phyloP scores from a whole-genome alignment of 768 basidiomycete species.

The Leccinum variicolor region DNA sequence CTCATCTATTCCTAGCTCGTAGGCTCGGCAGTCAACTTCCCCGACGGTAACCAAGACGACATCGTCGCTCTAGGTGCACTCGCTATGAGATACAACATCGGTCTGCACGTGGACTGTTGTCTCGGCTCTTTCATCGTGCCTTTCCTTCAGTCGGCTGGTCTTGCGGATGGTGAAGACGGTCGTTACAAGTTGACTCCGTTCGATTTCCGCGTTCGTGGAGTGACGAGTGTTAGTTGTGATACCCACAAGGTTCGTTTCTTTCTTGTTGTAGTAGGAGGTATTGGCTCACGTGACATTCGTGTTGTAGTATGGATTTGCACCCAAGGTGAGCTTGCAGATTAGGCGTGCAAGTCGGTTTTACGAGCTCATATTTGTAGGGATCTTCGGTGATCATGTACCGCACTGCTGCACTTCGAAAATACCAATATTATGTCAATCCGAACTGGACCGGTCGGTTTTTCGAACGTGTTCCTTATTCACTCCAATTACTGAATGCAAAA shows the following conservation, averaged over 20 bases:
- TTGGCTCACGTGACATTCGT: constrained; percentile 2
- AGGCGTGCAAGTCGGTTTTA: not conserved
- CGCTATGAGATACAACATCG: constrained; percentile 71
- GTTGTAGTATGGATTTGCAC: constrained; percentile 84
- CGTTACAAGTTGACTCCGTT: constrained; percentile 63
- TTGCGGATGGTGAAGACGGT: constrained; percentile 55
- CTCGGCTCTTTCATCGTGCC: constrained; percentile 93
- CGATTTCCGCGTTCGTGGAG: constrained; percentile 88
- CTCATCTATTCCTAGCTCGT: constrained; percentile 51
- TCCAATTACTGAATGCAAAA: not conserved
- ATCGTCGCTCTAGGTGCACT: constrained; percentile 75
- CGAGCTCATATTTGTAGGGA: constrained; percentile 44
- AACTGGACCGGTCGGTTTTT: constrained; percentile 63
- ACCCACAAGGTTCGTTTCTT: constrained; percentile 71
- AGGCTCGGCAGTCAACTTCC: constrained; percentile 83
- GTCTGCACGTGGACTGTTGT: constrained; percentile 94
- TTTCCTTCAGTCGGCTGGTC: constrained; percentile 79
- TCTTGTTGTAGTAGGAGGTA: not conserved
- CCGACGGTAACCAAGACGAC: constrained; percentile 84
- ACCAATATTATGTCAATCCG: constrained; percentile 86
- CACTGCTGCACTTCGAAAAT: constrained; percentile 64
- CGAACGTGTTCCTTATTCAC: not conserved
- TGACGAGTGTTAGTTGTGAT: constrained; percentile 94
- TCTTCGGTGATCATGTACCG: constrained; percentile 96
- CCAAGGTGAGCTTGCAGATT: constrained; percentile 55